A percentile compares a stretch with the other conserved stretches of the same genome.
phyloP scores from a whole-genome alignment of 1,284 basidiomycete genomes.

The Marasmius tenuissimus region DNA sequence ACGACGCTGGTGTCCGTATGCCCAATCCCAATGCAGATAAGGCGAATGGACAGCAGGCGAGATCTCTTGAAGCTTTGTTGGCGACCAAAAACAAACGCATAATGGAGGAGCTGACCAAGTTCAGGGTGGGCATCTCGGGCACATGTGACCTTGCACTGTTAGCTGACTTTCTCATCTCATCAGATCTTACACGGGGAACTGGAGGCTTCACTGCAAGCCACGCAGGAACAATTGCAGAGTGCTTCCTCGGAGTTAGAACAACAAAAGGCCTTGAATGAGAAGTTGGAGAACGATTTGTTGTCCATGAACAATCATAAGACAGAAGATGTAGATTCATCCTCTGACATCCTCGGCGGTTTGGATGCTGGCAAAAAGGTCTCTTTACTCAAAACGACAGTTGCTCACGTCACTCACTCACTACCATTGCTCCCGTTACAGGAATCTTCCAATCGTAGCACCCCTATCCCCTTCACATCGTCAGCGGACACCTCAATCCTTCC shows the following conservation, averaged over 20 bases:
- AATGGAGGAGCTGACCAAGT: conserved; percentile 91
- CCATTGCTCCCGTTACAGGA: conserved; percentile 33
- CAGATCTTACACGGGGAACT: conserved; percentile 84
- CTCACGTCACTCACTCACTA: neutral
- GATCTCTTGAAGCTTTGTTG: conserved; percentile 87
- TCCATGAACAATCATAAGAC: conserved; percentile 61
- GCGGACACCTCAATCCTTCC: conserved; percentile 91
- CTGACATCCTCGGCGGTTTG: conserved; percentile 67
- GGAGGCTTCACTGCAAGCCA: conserved; percentile 60
- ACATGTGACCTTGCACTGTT: conserved; percentile 3
- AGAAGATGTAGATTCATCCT: conserved; percentile 27
- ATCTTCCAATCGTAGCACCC: conserved; percentile 47
- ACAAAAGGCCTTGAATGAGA: conserved; percentile 81
- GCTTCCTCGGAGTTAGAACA: conserved; percentile 73
- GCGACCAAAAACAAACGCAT: conserved; percentile 93
- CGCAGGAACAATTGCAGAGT: conserved; percentile 59
- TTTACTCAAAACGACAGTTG: conserved; percentile 15
- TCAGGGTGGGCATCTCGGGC: conserved; percentile 58
- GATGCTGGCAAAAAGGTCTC: conserved; percentile 63
- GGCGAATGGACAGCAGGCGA: conserved; percentile 71
- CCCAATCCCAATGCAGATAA: conserved; percentile 88
- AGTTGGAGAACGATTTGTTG: conserved; percentile 88
- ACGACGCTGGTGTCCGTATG: conserved; percentile 57
- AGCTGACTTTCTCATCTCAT: neutral
- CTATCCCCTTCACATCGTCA: conserved; percentile 69